phyloP scores from a whole-genome alignment of 345 rosid species.

The Brassica nigra region DNA sequence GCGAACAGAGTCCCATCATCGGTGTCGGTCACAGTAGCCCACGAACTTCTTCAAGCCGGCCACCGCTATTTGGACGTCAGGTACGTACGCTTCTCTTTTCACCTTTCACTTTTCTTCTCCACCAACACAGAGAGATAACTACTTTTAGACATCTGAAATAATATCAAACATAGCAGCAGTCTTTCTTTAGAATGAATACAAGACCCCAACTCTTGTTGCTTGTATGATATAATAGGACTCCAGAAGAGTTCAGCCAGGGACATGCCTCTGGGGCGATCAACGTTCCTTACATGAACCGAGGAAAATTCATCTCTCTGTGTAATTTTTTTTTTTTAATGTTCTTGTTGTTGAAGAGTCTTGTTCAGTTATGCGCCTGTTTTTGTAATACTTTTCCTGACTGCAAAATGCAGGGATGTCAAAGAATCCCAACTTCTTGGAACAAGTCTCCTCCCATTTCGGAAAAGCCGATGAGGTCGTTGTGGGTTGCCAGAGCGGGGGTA shows the following conservation, averaged over 20 bases:
- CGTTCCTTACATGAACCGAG: conserved; percentile 72
- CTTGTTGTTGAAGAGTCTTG: not conserved
- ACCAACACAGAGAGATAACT: not conserved
- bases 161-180: not conserved
- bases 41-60: conserved; percentile 85
- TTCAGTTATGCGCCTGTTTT: not conserved
- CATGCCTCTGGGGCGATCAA: conserved; percentile 77
- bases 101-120: not conserved
- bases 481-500: conserved; percentile 76
- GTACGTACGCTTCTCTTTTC: conserved; percentile 8
- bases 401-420: conserved; percentile 61
- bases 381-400: not conserved
- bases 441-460: conserved; percentile 58
- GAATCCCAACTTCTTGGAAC: conserved; percentile 60
- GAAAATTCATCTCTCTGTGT: conserved; percentile 30
- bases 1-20: conserved; percentile 62
- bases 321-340: not conserved
- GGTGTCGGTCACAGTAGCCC: conserved; percentile 81
- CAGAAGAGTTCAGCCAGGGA: conserved; percentile 78
- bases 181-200: not conserved
- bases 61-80: conserved; percentile 75
- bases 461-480: conserved; percentile 67
- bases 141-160: not conserved
- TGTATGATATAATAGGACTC: conserved; percentile 42
- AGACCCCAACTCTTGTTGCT: not conserved